Percentiles rank a stretch among this genome's conserved stretches.
Conservation (phyloP, 805 yeast genomes). For the Lipomyces mesembrius region DNA sequence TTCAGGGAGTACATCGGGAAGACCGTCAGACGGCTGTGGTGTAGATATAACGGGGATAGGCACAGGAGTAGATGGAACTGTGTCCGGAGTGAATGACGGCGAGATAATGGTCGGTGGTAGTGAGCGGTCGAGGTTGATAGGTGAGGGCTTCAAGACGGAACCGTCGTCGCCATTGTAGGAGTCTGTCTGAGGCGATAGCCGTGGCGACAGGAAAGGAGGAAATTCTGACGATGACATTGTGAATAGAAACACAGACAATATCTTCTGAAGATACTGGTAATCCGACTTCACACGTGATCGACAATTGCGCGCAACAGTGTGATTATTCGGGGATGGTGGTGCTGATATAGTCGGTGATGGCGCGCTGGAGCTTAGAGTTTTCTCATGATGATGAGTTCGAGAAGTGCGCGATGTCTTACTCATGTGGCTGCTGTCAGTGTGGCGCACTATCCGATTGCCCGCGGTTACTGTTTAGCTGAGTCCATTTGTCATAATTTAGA, state of each 20-base stretch:
- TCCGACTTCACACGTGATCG: background rate
- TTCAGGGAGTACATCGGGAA: conserved; percentile 57
- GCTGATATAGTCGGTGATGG: background rate
- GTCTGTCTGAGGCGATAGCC: conserved; percentile 18
- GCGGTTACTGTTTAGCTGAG: no score
- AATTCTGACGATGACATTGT: conserved; percentile 13
- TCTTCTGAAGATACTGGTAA: background rate
- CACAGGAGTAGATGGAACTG: conserved; percentile 33
- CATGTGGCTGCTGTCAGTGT: background rate
- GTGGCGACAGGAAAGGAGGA: conserved; percentile 36
- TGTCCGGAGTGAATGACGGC: conserved; percentile 32
- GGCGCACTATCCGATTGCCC: no score
- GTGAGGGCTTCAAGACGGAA: conserved; percentile 6
- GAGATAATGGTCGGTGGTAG: conserved; percentile 27
- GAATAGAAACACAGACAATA: background rate
- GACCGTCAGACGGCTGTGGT: conserved; percentile 28
- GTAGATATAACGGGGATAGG: conserved; percentile 28
- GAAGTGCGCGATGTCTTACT: no score
- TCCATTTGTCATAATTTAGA: no score
- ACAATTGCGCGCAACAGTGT: background rate
- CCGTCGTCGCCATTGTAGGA: background rate
- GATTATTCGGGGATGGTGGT: background rate
- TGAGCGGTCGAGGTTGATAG: background rate
- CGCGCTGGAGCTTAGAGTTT: background rate
- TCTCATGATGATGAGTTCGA: background rate